Percentiles rank a stretch among this genome's conserved stretches.
Evolutionary conservation across 192 early-diverging fungal genomes (phyloP).

Genomic region (Cladochytrium replicatum): DNA sequence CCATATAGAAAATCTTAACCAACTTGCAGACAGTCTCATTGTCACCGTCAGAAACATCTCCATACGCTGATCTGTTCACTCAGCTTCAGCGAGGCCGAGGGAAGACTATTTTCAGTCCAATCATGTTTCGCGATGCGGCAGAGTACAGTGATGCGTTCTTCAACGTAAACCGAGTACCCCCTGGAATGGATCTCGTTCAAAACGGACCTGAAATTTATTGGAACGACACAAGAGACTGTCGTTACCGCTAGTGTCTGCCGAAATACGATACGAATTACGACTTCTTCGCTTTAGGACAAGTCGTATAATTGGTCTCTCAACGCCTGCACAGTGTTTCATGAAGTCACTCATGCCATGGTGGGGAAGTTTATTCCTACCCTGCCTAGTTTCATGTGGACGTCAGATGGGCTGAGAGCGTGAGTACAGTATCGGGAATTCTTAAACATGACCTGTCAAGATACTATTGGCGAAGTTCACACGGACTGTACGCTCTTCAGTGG

Average conservation of each 20-base stretch:
- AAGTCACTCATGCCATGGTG: constrained; percentile 19
- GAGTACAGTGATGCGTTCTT: constrained; percentile 11
- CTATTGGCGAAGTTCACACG: constrained; percentile 16
- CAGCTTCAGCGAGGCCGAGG: constrained; percentile 5
- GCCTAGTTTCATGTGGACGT: constrained; percentile 16
- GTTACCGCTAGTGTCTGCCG: constrained; percentile 2
- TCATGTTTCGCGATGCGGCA: not conserved
- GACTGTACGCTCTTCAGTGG: not conserved
- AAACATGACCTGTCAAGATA: constrained; percentile 27
- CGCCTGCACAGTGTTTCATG: constrained; percentile 13
- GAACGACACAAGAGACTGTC: constrained; percentile 5
- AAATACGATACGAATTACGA: not conserved
- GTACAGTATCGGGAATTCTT: constrained; percentile 25
- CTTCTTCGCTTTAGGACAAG: constrained; percentile 17
- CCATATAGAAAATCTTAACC: constrained; percentile 5
- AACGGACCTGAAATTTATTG: not conserved
- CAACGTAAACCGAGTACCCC: not conserved
- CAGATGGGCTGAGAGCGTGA: constrained; percentile 8
- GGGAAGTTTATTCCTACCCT: constrained; percentile 12
- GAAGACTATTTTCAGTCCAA: constrained; percentile 3
- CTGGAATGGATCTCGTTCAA: not conserved
- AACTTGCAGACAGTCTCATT: not conserved
- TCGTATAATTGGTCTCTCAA: constrained; percentile 12
- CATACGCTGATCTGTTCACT: constrained; percentile 1
- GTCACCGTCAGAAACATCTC: not conserved